Evolutionary conservation across 78 protist genomes (phyloP).

Genomic region (Dictyostelium purpureum): DNA sequence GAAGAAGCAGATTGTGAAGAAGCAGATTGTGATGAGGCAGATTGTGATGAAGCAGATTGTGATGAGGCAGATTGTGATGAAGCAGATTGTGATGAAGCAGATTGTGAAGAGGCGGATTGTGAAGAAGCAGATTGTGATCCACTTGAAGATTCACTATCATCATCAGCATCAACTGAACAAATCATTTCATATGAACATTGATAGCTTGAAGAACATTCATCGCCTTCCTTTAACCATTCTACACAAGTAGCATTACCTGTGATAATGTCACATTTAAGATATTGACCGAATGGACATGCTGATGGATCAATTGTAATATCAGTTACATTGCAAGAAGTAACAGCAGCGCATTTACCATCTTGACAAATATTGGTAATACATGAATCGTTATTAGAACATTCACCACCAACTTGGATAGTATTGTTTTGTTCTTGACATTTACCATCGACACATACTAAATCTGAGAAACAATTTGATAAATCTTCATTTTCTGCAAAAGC

Average conservation of each 20-base stretch:
- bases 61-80: neutral
- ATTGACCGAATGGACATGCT: neutral
- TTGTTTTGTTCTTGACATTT: neutral
- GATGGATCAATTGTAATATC: neutral
- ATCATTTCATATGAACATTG: constrained; percentile 21
- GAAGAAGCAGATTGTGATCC: neutral
- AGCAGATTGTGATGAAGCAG: neutral
- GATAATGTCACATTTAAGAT: neutral
- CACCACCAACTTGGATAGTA: too few species aligned
- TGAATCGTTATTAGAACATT: neutral
- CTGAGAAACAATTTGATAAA: neutral
- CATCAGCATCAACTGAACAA: constrained; percentile 1
- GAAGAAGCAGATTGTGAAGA: neutral
- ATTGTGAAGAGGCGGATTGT: neutral
- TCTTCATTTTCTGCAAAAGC: neutral
- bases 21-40: too few species aligned
- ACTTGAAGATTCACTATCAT: neutral
- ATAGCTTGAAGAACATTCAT: constrained; percentile 1
- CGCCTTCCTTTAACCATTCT: constrained; percentile 4
- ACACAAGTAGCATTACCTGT: constrained; percentile 4
- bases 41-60: neutral
- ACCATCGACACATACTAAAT: constrained; percentile 2
- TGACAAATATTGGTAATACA: neutral
- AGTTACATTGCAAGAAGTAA: neutral
- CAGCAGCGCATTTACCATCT: neutral